A percentile compares a stretch with the other conserved stretches of the same genome.
Conservation (phyloP, 1,139 yeast genomes). For the Candida mesenterica region DNA sequence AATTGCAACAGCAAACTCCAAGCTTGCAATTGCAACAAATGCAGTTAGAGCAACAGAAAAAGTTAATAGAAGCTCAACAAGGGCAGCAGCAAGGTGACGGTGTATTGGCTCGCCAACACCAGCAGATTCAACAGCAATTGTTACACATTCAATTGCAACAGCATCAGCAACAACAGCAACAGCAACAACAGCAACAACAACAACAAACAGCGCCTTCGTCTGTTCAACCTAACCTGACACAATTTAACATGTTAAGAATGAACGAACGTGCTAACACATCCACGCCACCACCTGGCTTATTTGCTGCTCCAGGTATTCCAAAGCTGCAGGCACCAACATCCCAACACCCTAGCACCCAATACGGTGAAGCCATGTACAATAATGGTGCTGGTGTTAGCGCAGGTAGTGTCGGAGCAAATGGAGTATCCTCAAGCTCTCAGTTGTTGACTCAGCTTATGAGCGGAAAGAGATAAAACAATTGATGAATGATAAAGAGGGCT, state of each 20-base stretch:
- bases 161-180: conserved; percentile 14
- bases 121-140: conserved; percentile 19
- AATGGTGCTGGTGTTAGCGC: conserved; percentile 17
- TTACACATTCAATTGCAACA: conserved; percentile 16
- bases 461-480: conserved; percentile 59
- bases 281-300: conserved; percentile 48
- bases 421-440: conserved; percentile 53
- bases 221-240: conserved; percentile 16
- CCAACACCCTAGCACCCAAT: conserved; percentile 12
- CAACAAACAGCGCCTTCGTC: conserved; percentile 5
- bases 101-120: conserved; percentile 16
- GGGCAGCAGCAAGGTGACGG: conserved; percentile 17
- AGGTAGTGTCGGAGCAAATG: conserved; percentile 11
- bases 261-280: conserved; percentile 36
- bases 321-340: conserved; percentile 15
- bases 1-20: conserved; percentile 19
- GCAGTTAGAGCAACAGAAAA: conserved; percentile 29
- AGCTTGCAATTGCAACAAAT: conserved; percentile 25
- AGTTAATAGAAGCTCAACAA: conserved; percentile 22
- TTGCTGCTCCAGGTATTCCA: conserved; percentile 21
- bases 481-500: conserved; percentile 1
- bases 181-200: conserved; percentile 12
- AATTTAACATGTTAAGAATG: conserved; percentile 31
- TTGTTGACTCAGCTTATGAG: conserved; percentile 68
- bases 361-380: conserved; percentile 10